Evolutionary conservation across 345 rosid species (phyloP), one percentile per base, ranked within the genome.

Genomic region (Turnera subulata): DNA sequence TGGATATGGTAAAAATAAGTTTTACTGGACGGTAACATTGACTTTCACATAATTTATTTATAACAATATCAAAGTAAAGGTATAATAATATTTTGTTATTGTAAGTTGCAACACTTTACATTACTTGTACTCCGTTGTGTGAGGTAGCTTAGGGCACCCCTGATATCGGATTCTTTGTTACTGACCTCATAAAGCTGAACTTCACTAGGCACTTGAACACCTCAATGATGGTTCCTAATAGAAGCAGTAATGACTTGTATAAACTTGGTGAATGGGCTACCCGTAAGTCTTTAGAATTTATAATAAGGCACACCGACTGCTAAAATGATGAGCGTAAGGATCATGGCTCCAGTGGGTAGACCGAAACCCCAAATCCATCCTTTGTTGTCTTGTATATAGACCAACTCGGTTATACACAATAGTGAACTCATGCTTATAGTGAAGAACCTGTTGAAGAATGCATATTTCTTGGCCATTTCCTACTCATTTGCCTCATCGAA

Each of bases 391-490:
- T 62, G 66, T 12, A 82, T 12, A 39, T 71, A 85, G 9, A 75
- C 84, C 65, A 80, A 25, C 5, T 73, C 18, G 1, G 84, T 80
- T 63, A 80, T 64, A 1, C 72, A 88, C 11, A 73, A 29, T 32
- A 80, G 35, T 12, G 75, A 84, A 0, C 86, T 88, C 63, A 71
- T 68, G 76, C 76, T 85, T 62, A 80, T 78, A 51, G 79, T 70
- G 14, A 82, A 75, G 76, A 80, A 80, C 88, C 81, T 80, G 56
- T 80, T 78, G 66, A 85, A 85, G 79, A 82, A 85, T 0, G 69
- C 59, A 35, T 32, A 73, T 58, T 82, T 85, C 58, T 58, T 44
- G 6, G 16, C 35, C 22, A 43, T 67, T 71, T 85, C 91, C 42
- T 65, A 63, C 17, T 37, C 20, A 59, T 85, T 84, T 2, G 74